Evolutionary conservation across 2,329 filamentous ascomycete genomes (phyloP), one percentile per base, ranked within the genome.

Genomic region (Calonectria pseudoturangicola): DNA sequence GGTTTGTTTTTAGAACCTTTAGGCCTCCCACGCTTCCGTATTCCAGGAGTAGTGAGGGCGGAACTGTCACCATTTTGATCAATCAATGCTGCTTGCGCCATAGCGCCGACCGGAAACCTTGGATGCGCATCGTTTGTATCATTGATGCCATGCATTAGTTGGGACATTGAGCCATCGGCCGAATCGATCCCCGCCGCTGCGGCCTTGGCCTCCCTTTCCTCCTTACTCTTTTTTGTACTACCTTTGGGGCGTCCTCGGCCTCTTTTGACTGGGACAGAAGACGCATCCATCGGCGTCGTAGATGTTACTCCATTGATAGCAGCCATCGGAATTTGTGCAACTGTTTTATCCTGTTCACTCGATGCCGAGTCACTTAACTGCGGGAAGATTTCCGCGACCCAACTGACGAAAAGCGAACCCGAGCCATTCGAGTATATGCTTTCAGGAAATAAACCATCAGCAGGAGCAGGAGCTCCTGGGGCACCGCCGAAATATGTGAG

Each of bases 341-440:
- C 87, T 47, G 10, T 48, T 85, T 81, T 27, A 21, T 68, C 2
- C 27, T 36, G 47, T 39, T 72, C 67, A 5, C 47, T 27, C 18
- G 50, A 18, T 30, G 28, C 28, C 18, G 39, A 27, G 30, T 21
- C 39, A 15, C 80, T 70, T 82, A 81, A 69, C 43, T 83, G 85
- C 21, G 91, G 91, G 73, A 93, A 93, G 67, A 93, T 91, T 77
- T 93, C 91, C 15, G 89, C 85, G 54, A 92, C 82, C 91, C 91
- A 93, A 25, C 89, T 88, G 36, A 93, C 86, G 71, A 93, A 90
- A 13, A 90, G 82, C 25, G 87, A 86, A 1, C 91, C 91, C 1
- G 88, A 83, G 3, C 91, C 91, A 78, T 92, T 92, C 15, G 86
- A 86, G 58, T 87, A 85, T 12, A 86, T 87, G 75, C 91, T 92